These are phyloP conservation scores for Metarhizium sp. DNA, from an alignment of 2,329 filamentous ascomycete species.

Conservation along the genomic window DNA sequence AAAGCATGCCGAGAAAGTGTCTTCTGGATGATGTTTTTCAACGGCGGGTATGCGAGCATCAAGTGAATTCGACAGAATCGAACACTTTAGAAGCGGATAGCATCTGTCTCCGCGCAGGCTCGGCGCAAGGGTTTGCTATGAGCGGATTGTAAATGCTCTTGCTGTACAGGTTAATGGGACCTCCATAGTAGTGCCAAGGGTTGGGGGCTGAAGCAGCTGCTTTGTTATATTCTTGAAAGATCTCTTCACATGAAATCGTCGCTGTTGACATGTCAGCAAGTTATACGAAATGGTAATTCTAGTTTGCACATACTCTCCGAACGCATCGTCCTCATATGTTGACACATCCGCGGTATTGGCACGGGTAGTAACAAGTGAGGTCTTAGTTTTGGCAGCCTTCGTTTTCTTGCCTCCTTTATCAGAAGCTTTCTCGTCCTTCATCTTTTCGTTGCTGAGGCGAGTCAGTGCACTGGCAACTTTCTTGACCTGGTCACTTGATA, in stretches of 20 bases:
- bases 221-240: not conserved
- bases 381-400: constrained; percentile 95
- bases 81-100: not conserved
- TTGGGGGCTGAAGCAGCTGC: not conserved
- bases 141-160: not conserved
- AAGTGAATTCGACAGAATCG: not conserved
- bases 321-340: constrained; percentile 68
- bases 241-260: constrained; percentile 63
- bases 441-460: constrained; percentile 91
- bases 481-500: constrained; percentile 92
- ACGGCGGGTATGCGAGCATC: not conserved
- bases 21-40: too few species aligned
- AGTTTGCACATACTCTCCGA: constrained; percentile 64
- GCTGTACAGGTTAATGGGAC: not conserved
- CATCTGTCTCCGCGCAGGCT: not conserved
- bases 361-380: constrained; percentile 61
- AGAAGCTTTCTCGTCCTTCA: constrained; percentile 94
- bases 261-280: constrained; percentile 25
- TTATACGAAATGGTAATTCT: not conserved
- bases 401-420: constrained; percentile 95
- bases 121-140: not conserved
- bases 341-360: constrained; percentile 58
- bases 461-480: constrained; percentile 84
- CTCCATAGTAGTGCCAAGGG: not conserved
- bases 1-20: not conserved